These are phyloP conservation scores for Sarocladium strictum DNA, from an alignment of 2,329 filamentous ascomycete genomes.

Conservation along the genomic window DNA sequence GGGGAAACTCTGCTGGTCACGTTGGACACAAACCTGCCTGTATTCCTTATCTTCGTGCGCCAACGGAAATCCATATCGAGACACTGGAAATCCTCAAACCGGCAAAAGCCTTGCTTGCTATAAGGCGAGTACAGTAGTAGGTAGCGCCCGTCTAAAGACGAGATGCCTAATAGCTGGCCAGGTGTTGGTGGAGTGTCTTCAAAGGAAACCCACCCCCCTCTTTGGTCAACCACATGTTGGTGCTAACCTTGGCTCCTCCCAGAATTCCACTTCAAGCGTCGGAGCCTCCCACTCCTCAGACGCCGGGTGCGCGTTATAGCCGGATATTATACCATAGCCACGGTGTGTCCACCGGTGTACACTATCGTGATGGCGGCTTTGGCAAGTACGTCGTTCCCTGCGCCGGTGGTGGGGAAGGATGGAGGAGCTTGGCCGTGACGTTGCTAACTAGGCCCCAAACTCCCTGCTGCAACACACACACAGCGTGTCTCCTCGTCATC, in stretches of 20 bases:
- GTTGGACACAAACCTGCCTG: neutral
- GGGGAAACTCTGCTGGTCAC: neutral
- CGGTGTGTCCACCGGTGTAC: neutral
- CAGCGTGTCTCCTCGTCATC: no score
- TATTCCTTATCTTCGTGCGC: neutral
- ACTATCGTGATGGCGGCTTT: slow-evolving; percentile 7
- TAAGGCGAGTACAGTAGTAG: no score
- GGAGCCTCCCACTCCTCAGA: slow-evolving; percentile 1
- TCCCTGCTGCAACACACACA: neutral
- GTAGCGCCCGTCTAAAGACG: no score
- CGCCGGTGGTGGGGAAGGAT: neutral
- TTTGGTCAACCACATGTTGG: neutral
- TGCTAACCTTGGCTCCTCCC: neutral
- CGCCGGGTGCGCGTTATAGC: slow-evolving; percentile 3
- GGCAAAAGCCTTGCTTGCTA: neutral
- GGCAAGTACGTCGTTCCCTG: neutral
- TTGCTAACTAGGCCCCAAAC: neutral
- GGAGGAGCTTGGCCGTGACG: neutral
- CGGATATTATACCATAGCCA: slow-evolving; percentile 8
- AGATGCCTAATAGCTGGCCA: no score
- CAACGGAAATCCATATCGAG: neutral
- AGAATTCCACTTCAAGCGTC: neutral
- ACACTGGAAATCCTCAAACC: neutral
- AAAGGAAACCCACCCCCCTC: neutral
- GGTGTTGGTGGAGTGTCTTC: neutral